Base-by-base conservation (phyloP, 2,329 filamentous ascomycete genomes). In the Trichoderma simmonsii region DNA sequence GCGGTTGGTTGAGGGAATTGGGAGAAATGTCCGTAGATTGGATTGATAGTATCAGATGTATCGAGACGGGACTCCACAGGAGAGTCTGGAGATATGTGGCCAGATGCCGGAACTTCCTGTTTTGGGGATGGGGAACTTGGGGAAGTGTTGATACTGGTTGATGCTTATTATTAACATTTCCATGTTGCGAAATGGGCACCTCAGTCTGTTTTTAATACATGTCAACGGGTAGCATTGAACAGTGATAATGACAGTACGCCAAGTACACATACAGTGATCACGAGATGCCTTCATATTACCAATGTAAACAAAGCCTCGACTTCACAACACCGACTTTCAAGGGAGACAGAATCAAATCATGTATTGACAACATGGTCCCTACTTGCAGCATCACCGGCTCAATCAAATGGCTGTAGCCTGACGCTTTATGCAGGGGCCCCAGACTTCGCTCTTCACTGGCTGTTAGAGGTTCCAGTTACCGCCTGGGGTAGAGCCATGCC, bases 401-500 rank as follows among this genome's bases (percentile, higher is more conserved):
- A 28, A 59, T 48, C 28, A 30, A 59, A 18, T 3, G 15, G 39
- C 39, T 51, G 62, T 14, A 54, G 62, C 61, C 61, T 30, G 61
- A 32, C 48, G 66, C 54, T 36, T 9, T 36, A 69, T 61, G 54
- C 66, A 70, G 66, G 66, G 66, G 56, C 66, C 66, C 57, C 39
- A 36, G 66, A 43, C 48, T 70, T 69, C 65, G 51, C 36, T 24
- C 36, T 24, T 34, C 32, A 34, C 14, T 48, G 34, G 36, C 66
- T 39, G 21, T 43, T 51, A 24, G 24, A 48, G 51, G 21, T 43
- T 51, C 24, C 26, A 26, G 30, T 24, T 54, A 36, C 51, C 24
- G 63, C 63, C 63, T 65, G 65, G 65, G 65, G 65, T 60, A 69
- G 64, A 28, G 66, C 57, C 48, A 39, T 30, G 39, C 12, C 66